Conservation (phyloP, 192 early-diverging fungal genomes). For the Linnemannia exigua region DNA sequence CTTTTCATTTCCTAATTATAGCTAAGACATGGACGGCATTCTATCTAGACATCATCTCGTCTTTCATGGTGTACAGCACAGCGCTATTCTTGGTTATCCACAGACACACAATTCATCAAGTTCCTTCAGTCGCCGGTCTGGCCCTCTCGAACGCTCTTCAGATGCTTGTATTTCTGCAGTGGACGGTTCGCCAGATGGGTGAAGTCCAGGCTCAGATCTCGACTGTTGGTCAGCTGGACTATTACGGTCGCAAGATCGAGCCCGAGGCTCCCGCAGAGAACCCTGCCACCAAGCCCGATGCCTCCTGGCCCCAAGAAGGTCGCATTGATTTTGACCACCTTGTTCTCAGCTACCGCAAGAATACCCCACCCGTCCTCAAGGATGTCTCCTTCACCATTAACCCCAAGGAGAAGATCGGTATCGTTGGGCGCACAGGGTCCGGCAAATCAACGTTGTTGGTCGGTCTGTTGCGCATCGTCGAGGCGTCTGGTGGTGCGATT, state of each 20-base stretch:
- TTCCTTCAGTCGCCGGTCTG: conserved; percentile 33
- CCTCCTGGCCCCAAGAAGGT: conserved; percentile 73
- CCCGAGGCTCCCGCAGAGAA: conserved; percentile 73
- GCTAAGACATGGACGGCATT: conserved; percentile 67
- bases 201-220: conserved; percentile 38
- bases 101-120: conserved; percentile 30
- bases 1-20: conserved; percentile 1
- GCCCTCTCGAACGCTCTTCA: conserved; percentile 44
- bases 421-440: conserved; percentile 86
- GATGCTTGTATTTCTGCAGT: conserved; percentile 41
- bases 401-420: conserved; percentile 84
- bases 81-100: conserved; percentile 67
- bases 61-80: conserved; percentile 72
- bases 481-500: conserved; percentile 76
- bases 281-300: conserved; percentile 31
- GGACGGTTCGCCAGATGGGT: conserved; percentile 34
- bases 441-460: conserved; percentile 80
- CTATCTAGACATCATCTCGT: conserved; percentile 70
- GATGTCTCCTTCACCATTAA: conserved; percentile 68
- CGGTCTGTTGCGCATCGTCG: conserved; percentile 81
- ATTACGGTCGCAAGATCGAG: conserved; percentile 64
- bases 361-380: conserved; percentile 37
- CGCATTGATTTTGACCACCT: conserved; percentile 71
- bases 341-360: conserved; percentile 70
- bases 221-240: conserved; percentile 78